These are phyloP conservation scores for Solanum sparsipilum DNA, from an alignment of 257 asterid species.

Conservation along the genomic window DNA sequence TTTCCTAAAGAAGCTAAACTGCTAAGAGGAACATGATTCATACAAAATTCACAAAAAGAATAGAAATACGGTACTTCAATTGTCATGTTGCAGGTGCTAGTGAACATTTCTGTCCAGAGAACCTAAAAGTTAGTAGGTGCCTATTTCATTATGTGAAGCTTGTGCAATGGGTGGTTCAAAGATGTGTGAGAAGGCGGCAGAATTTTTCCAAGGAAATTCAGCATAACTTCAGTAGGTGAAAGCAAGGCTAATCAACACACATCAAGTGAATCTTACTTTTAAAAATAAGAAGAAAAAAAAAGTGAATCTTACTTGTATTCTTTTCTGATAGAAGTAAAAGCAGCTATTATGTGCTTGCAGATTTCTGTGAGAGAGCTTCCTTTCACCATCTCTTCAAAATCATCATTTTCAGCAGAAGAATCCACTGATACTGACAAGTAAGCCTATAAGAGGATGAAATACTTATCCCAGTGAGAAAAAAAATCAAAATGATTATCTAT, in stretches of 20 bases:
- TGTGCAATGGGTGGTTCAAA: not conserved
- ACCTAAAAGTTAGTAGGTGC: not conserved
- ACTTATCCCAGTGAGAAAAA: not conserved
- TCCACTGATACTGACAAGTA: constrained; percentile 36
- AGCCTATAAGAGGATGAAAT: constrained; percentile 38
- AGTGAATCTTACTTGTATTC: constrained; percentile 51
- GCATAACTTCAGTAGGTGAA: not conserved
- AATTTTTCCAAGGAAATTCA: not conserved
- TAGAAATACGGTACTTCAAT: not conserved
- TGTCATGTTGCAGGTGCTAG: not conserved
- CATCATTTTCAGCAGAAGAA: constrained; percentile 27
- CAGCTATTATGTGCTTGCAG: constrained; percentile 50
- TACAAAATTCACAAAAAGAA: not conserved
- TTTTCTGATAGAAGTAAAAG: constrained; percentile 53
- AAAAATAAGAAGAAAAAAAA: too few species aligned
- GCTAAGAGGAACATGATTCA: not conserved
- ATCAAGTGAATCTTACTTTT: constrained; percentile 33
- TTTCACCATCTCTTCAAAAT: constrained; percentile 18
- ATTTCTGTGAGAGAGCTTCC: constrained; percentile 31
- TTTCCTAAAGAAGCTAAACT: not conserved
- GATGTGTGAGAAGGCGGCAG: not conserved
- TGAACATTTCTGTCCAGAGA: not conserved
- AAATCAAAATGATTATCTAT: not conserved
- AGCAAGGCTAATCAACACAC: not conserved
- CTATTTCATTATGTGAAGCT: not conserved